phyloP scores from a whole-genome alignment of 495 filamentous ascomycete genomes.

The Lepraria neglecta region DNA sequence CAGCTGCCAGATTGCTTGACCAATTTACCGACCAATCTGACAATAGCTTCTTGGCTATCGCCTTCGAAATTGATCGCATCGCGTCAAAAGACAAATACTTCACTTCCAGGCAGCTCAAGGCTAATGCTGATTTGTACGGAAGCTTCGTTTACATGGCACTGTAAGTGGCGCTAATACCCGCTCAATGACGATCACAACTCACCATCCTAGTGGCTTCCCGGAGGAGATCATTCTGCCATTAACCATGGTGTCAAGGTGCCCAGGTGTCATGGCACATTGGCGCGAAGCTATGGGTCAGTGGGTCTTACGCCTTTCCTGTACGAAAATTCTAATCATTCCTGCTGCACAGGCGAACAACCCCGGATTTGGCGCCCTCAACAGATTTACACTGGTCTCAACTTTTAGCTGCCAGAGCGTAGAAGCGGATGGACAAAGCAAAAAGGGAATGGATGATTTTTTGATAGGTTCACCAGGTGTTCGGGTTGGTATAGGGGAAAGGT shows the following conservation, averaged over 20 bases:
- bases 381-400: background rate
- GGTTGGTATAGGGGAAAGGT: no score
- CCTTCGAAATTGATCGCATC: conserved; percentile 44
- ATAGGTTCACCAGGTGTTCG: no score
- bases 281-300: conserved; percentile 34
- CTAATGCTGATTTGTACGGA: conserved; percentile 52
- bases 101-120: conserved; percentile 39
- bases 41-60: conserved; percentile 43
- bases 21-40: conserved; percentile 32
- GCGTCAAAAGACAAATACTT: conserved; percentile 47
- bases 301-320: background rate
- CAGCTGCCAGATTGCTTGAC: conserved; percentile 30
- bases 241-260: conserved; percentile 35
- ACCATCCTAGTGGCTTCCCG: conserved; percentile 32
- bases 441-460: no score
- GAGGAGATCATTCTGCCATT: conserved; percentile 35
- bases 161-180: conserved; percentile 23
- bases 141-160: conserved; percentile 46
- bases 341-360: background rate
- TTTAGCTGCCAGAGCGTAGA: no score
- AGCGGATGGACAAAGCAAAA: no score
- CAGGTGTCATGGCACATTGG: conserved; percentile 43
- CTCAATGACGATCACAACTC: background rate
- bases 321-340: background rate
- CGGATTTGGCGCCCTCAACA: background rate